Base-by-base conservation (phyloP, 2,329 filamentous ascomycete genomes). In the Aureobasidium sp. region DNA sequence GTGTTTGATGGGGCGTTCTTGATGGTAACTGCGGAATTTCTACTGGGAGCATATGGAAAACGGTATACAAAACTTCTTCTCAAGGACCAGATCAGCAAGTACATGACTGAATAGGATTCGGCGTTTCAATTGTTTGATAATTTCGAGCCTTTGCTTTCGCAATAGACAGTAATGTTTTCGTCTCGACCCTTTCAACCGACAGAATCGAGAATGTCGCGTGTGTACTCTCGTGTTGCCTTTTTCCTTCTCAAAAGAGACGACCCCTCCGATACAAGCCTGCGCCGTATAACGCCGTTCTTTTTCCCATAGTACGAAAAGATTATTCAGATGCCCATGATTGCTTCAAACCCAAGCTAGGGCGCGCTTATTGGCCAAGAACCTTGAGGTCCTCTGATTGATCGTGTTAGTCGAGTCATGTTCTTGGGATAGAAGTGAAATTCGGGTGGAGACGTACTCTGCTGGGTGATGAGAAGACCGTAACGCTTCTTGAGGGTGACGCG, bases 401-500 rank as follows among this genome's bases (percentile, higher is more conserved):
- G 15, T 57, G 23, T 61, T 42, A 55, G 59, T 33, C 19, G 38
- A 1, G 8, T 21, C 3, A 17, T 19, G 13, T 42, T 3, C 9
- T 37, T 13, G 19, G 9, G 10, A 29, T 15, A 31, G n/a, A 17
- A 19, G 8, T 33, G 37, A 7, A n/a, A 19, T 5, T 1, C 8
- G 8, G 4, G 35, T 29, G 4, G 27, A 4, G 19, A 58, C 60
- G 31, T 47, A 61, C 60, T 61, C 51, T 57, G 87, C 81, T 95
- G 90, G 58, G 89, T 94, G 74, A 96, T 78, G 64, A 97, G 84
- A 65, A 96, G 81, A 51, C 87, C 87, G 73, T 95, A 97, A 71
- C 94, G 84, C 80, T 89, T 91, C 86, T 96, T 96, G 70, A 97
- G 82, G 21, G 91, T 95, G 53, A 97, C 91, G 68, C 94, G 86